phyloP scores from a whole-genome alignment of 2,329 filamentous ascomycete species.

The Cytospora paraplurivora region DNA sequence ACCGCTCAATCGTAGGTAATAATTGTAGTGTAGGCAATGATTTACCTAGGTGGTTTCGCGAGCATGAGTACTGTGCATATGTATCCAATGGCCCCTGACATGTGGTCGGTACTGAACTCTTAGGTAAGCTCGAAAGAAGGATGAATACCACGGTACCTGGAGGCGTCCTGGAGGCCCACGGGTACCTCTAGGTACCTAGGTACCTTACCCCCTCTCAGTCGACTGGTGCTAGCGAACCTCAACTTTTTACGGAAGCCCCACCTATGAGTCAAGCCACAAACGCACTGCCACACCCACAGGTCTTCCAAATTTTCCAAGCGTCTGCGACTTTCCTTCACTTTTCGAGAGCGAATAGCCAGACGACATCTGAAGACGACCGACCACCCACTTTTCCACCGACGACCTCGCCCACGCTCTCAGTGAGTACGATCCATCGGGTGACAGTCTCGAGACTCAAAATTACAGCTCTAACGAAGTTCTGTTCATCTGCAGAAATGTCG shows the following conservation, averaged over 20 bases:
- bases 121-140: too few species aligned
- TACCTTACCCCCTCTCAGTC: background rate
- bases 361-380: slow-evolving; percentile 24
- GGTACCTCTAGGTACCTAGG: too few species aligned
- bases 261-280: background rate
- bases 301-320: slow-evolving; percentile 3
- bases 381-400: slow-evolving; percentile 29
- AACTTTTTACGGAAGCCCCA: background rate
- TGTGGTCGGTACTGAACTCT: too few species aligned
- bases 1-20: too few species aligned
- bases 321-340: slow-evolving; percentile 6
- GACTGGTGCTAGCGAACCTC: too few species aligned
- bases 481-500: slow-evolving; percentile 61
- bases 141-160: too few species aligned
- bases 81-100: too few species aligned
- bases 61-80: too few species aligned
- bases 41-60: too few species aligned
- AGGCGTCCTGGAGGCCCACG: too few species aligned
- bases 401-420: slow-evolving; percentile 35
- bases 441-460: slow-evolving; percentile 13
- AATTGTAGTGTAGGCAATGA: too few species aligned
- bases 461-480: slow-evolving; percentile 35
- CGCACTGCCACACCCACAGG: slow-evolving; percentile 2
- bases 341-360: slow-evolving; percentile 17
- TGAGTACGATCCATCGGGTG: slow-evolving; percentile 24